A percentile compares a stretch with the other conserved stretches of the same genome.
These are phyloP conservation scores for Globisporangium okanoganense DNA, from an alignment of 352 stramenopile genomes.

Conservation along the genomic window DNA sequence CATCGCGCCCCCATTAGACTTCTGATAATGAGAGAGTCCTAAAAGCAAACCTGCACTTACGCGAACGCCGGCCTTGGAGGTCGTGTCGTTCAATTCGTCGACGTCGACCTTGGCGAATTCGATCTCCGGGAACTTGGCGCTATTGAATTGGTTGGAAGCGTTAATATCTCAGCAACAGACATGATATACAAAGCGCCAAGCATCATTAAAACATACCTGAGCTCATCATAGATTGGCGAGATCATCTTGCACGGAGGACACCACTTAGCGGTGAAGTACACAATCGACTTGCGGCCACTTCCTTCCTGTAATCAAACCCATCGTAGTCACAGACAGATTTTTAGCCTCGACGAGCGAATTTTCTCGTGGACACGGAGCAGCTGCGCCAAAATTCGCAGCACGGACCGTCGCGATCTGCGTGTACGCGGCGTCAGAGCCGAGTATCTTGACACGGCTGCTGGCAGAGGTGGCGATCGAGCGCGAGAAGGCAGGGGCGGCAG, in stretches of 20 bases:
- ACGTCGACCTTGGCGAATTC: slow-evolving; percentile 87
- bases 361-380: not conserved
- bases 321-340: not conserved
- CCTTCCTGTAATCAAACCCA: slow-evolving; percentile 34
- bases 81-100: slow-evolving; percentile 78
- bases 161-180: not conserved
- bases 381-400: not conserved
- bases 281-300: slow-evolving; percentile 64
- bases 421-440: slow-evolving; percentile 74
- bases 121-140: slow-evolving; percentile 55
- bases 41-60: slow-evolving; percentile 32
- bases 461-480: slow-evolving; percentile 33
- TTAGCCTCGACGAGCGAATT: not conserved
- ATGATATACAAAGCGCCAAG: too few species aligned
- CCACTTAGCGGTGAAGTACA: slow-evolving; percentile 90
- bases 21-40: not conserved
- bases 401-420: slow-evolving; percentile 60
- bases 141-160: slow-evolving; percentile 9
- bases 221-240: slow-evolving; percentile 79
- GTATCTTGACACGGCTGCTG: slow-evolving; percentile 65
- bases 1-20: slow-evolving; percentile 9
- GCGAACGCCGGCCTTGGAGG: slow-evolving; percentile 72
- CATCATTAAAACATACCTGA: slow-evolving; percentile 40
- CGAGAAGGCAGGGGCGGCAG: slow-evolving; percentile 15
- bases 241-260: slow-evolving; percentile 92